Conservation (phyloP, 176 grass and related monocot genomes). For the Hyparrhenia diplandra region DNA sequence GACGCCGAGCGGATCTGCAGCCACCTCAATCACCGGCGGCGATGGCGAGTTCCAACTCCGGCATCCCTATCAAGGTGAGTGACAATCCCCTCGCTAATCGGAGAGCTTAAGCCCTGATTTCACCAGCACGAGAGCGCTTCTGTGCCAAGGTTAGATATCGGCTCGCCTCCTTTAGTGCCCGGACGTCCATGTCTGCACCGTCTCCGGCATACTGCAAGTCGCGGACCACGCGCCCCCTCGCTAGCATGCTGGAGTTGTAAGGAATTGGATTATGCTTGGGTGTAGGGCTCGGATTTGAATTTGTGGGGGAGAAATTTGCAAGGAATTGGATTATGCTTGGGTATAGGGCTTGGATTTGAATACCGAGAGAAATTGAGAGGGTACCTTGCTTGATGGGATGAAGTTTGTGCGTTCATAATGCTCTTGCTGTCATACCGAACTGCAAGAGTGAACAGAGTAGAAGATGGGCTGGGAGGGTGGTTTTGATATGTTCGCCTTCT, state of each 20-base stretch:
- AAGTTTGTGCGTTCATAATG: neutral
- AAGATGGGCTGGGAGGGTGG: neutral
- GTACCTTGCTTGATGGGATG: neutral
- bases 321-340: neutral
- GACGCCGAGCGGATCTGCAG: constrained; percentile 27
- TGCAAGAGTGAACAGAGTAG: neutral
- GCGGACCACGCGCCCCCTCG: neutral
- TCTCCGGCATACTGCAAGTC: neutral
- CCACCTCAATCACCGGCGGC: constrained; percentile 3
- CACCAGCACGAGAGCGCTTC: neutral
- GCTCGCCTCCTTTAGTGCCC: neutral
- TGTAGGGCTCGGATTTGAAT: too few relatives aligned
- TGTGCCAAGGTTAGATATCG: neutral
- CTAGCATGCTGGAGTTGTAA: neutral
- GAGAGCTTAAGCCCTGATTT: neutral
- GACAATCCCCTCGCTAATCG: neutral
- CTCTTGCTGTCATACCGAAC: neutral
- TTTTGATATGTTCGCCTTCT: neutral
- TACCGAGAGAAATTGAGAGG: neutral
- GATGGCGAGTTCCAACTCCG: constrained; percentile 31
- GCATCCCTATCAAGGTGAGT: constrained; percentile 41
- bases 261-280: neutral
- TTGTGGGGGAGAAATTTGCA: too few relatives aligned
- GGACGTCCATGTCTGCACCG: neutral
- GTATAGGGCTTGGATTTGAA: neutral